Evolutionary conservation across 2,329 filamentous ascomycete genomes (phyloP), one percentile per base, ranked within the genome.

Genomic region (Didymella sp.): DNA sequence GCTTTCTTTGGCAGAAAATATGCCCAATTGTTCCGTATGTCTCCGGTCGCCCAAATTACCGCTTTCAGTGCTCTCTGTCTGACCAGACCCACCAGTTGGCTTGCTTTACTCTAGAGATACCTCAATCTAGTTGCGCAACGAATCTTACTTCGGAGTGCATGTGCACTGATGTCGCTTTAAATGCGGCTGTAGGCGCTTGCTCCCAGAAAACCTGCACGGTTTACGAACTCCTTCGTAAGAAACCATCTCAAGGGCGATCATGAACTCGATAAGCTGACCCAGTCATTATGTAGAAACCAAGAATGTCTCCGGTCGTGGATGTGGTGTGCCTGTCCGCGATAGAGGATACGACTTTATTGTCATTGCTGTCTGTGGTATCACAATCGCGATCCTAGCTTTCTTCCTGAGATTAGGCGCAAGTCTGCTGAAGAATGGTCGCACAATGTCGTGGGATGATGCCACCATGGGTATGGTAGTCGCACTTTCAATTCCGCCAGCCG

Each of bases 71-170:
- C 15, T 25, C 7, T 24, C 15, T 22, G 27, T 25, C 60, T 62
- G 21, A 65, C 31, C 27, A 17, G 9, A 30, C n/a, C 27, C n/a
- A 44, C 3, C 24, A 70, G 67, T 31, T 69, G 31, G 25, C 43
- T 24, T 70, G 67, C 51, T 61, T 70, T 21, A 55, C 35, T 24
- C n/a, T 56, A 22, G 62, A 65, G 2, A 56, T 76, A 19, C 63
- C 72, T 4, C 62, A 69, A 57, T 79, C 78, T 1, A 60, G 59
- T 9, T 80, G 79, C 55, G 63, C 71, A 4, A 57, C 68, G 1
- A 76, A 78, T 4, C 68, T 80, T 51, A 68, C 72, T 41, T 66
- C 68, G 17, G 51, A 52, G 27, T 81, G 79, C 54, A 68, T 80
- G 21, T 81, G 79, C 59, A 72, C 64, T 1, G 71, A 79, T 57